Evolutionary conservation across 805 yeast species (phyloP).

Genomic region (Yarrowia sp.): DNA sequence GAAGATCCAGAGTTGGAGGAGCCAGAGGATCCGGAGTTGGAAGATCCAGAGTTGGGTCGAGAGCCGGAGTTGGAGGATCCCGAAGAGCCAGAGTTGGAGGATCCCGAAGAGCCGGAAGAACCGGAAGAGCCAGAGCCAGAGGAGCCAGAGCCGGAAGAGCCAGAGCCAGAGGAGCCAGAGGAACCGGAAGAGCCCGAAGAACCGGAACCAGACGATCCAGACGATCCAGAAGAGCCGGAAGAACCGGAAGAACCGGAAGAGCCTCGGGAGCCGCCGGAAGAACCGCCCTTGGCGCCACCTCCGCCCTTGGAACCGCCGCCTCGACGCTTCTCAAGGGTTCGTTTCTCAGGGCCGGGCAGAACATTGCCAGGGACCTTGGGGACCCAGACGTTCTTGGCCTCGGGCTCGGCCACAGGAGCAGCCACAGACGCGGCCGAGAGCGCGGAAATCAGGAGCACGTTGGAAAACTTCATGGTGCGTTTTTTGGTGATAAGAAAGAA

Average conservation of each 20-base stretch:
- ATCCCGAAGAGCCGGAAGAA: slow-evolving; percentile 9
- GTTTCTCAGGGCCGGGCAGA: not conserved
- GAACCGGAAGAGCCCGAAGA: slow-evolving; percentile 7
- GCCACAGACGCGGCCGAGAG: slow-evolving; percentile 15
- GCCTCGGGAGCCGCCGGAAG: not conserved
- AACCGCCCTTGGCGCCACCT: not conserved
- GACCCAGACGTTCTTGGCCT: slow-evolving; percentile 18
- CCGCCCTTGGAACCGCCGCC: slow-evolving; percentile 22
- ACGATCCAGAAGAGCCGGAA: not conserved
- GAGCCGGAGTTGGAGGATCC: slow-evolving; percentile 10
- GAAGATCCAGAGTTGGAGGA: not conserved
- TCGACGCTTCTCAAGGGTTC: slow-evolving; percentile 9
- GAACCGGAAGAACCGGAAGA: not conserved
- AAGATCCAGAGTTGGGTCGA: slow-evolving; percentile 16
- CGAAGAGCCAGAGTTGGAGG: slow-evolving; percentile 10
- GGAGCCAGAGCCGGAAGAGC: not conserved
- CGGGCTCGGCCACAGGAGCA: slow-evolving; percentile 1
- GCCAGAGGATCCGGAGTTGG: slow-evolving; percentile 15
- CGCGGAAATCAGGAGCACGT: not conserved
- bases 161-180: not conserved
- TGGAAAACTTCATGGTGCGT: slow-evolving; percentile 6
- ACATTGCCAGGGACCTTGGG: not conserved
- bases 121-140: slow-evolving; percentile 16
- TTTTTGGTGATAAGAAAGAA: too few relatives aligned
- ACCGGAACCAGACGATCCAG: not conserved